These are phyloP conservation scores for Uronychia setigera DNA, from an alignment of 73 alveolate genomes.

Conservation along the genomic window DNA sequence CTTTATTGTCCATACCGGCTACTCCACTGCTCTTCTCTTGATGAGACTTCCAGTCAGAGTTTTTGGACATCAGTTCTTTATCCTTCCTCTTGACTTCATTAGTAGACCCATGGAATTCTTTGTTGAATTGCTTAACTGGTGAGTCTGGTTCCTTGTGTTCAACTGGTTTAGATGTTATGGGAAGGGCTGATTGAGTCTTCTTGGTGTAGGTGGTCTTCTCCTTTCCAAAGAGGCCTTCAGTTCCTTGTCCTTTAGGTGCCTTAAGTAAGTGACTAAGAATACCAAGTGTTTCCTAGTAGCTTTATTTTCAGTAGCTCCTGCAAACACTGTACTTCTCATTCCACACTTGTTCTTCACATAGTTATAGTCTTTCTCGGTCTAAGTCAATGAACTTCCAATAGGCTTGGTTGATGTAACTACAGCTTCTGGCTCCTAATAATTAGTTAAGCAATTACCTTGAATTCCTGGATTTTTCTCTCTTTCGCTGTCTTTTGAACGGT, in stretches of 20 bases:
- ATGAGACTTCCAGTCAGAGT: constrained; percentile 31
- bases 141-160: constrained; percentile 30
- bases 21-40: not conserved
- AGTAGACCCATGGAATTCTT: constrained; percentile 3
- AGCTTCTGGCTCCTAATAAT: no score
- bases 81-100: constrained; percentile 22
- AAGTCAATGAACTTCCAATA: no score
- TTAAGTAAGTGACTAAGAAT: not conserved
- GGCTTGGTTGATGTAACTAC: no score
- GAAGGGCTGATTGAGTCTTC: not conserved
- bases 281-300: constrained; percentile 32
- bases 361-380: constrained; percentile 19
- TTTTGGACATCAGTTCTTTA: constrained; percentile 24
- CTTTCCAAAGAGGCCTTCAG: constrained; percentile 22
- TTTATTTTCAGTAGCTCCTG: constrained; percentile 12
- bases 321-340: constrained; percentile 39
- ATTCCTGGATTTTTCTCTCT: no score
- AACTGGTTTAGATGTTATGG: constrained; percentile 12
- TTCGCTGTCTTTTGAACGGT: constrained; percentile 30
- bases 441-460: no score
- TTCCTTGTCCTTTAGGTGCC: constrained; percentile 22
- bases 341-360: constrained; percentile 3
- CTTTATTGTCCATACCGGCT: constrained; percentile 3
- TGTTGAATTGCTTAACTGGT: constrained; percentile 20
- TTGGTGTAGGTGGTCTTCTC: constrained; percentile 26